phyloP scores from a whole-genome alignment of 352 stramenopile species.

The Phytophthora idaei region DNA sequence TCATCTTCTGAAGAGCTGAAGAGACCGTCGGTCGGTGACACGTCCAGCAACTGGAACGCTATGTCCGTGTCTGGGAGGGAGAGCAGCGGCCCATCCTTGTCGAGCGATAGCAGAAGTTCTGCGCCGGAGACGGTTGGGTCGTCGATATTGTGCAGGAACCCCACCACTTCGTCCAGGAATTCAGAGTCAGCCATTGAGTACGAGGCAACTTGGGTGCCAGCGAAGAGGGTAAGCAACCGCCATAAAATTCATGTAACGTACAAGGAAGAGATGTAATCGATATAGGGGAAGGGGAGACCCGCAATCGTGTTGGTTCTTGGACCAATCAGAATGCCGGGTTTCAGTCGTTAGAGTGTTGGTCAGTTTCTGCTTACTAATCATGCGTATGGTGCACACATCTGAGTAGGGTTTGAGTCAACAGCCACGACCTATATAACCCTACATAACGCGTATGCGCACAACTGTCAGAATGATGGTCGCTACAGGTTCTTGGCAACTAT shows the following conservation, averaged over 20 bases:
- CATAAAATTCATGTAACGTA: background rate
- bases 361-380: background rate
- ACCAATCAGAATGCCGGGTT: constrained; percentile 7
- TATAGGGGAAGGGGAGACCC: constrained; percentile 10
- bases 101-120: constrained; percentile 22
- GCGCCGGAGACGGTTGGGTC: constrained; percentile 13
- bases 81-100: constrained; percentile 21
- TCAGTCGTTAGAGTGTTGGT: constrained; percentile 10
- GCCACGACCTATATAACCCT: too few species aligned
- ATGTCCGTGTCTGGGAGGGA: constrained; percentile 18
- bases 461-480: too few species aligned
- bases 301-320: constrained; percentile 1
- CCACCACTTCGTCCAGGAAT: constrained; percentile 32
- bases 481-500: too few species aligned
- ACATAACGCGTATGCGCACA: too few species aligned
- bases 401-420: too few species aligned
- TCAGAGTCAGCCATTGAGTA: constrained; percentile 21
- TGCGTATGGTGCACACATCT: background rate
- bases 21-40: constrained; percentile 19
- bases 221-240: background rate
- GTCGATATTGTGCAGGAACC: constrained; percentile 31
- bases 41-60: constrained; percentile 28
- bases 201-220: background rate
- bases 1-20: constrained; percentile 9
- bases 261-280: constrained; percentile 4